Evolutionary conservation across 805 yeast species (phyloP).

Genomic region (Ogataea ganodermae): DNA sequence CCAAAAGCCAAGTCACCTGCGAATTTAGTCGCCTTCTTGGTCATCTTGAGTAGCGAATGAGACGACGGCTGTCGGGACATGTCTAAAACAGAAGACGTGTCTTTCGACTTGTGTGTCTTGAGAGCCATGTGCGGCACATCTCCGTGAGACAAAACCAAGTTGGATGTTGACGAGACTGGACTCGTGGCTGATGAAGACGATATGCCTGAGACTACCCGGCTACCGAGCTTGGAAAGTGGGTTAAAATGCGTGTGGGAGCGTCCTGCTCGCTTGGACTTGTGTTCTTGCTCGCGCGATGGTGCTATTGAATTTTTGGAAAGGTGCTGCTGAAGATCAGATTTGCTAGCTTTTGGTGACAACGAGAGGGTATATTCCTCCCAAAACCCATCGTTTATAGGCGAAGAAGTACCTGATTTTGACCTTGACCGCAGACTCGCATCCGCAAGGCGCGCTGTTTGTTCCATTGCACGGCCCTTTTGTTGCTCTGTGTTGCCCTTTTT

Average conservation of each 20-base stretch:
- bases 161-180: not conserved
- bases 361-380: not conserved
- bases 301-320: not conserved
- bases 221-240: constrained; percentile 10
- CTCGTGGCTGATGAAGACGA: not conserved
- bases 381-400: not conserved
- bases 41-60: constrained; percentile 22
- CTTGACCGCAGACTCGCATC: not conserved
- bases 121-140: not conserved
- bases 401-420: not conserved
- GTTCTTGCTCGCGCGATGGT: not conserved
- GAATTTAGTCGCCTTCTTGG: constrained; percentile 31
- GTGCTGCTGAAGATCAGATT: not conserved
- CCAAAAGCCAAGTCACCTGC: constrained; percentile 39
- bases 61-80: constrained; percentile 18
- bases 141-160: not conserved
- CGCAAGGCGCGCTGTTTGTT: not conserved
- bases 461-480: not conserved
- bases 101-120: constrained; percentile 3
- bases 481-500: not conserved
- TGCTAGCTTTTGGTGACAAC: not conserved
- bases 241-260: constrained; percentile 6
- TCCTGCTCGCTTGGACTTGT: constrained; percentile 1
- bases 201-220: not conserved
- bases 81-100: constrained; percentile 1